Conservation (phyloP, 306 rosid species). For the Argentina anserina region DNA sequence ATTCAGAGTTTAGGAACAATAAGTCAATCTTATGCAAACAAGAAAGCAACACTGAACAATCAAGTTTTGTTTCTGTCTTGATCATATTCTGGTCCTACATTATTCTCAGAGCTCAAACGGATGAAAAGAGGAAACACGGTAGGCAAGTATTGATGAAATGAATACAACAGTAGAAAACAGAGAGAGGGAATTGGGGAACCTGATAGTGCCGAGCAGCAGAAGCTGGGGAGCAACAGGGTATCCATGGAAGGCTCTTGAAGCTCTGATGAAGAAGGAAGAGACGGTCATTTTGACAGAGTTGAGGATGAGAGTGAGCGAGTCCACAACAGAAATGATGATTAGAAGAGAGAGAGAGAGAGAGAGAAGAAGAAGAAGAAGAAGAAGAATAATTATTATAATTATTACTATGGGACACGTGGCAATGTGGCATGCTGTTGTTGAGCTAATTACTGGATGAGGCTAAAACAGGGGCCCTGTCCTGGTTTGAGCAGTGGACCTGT, state of each 20-base stretch:
- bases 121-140: not conserved
- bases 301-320: not conserved
- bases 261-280: slow-evolving; percentile 51
- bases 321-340: too few relatives aligned
- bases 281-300: slow-evolving; percentile 35
- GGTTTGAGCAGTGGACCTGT: not conserved
- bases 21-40: not conserved
- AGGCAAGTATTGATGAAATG: not conserved
- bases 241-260: slow-evolving; percentile 45
- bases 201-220: slow-evolving; percentile 62
- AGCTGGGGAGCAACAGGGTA: slow-evolving; percentile 48
- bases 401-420: not conserved
- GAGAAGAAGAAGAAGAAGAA: not conserved
- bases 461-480: not conserved
- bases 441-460: not conserved
- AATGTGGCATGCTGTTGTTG: not conserved
- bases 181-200: slow-evolving; percentile 43
- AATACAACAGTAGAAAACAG: too few relatives aligned
- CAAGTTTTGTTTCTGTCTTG: not conserved
- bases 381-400: not conserved
- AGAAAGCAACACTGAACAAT: not conserved
- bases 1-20: not conserved
- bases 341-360: not conserved
- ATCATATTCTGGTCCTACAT: not conserved
- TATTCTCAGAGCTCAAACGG: not conserved